Base-by-base conservation (phyloP, 1,284 basidiomycete species). In the Tilletia horrida region DNA sequence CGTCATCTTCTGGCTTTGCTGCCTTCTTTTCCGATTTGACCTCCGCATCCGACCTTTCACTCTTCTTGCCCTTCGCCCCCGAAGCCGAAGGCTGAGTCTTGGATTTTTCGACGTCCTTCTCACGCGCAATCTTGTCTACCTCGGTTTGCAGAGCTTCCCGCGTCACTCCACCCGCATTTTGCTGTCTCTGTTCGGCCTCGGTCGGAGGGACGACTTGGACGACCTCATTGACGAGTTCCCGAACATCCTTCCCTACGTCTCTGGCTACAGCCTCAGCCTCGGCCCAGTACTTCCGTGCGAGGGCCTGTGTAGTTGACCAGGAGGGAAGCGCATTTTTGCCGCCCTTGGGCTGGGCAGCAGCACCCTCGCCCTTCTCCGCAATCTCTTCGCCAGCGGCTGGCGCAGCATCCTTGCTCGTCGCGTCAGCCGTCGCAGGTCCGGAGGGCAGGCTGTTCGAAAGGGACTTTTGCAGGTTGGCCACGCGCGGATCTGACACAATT, bases 231-330 rank as follows among this genome's bases (percentile, higher is more conserved):
- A 75, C 71, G 29, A 78, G 67, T 4, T 71, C 72, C 21, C 67
- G 70, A 73, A 78, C 75, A 29, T 78, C 76, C 45, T 71, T 73
- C 42, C 74, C 73, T 16, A 75, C 67, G 62, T 78, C 75, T 27
- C 66, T 65, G 11, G 75, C 75, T 63, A 72, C 73, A 52, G 64
- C 73, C 52, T 78, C 71, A 14, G 69, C 71, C 8, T 71, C 75
- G 23, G 70, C 69, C 62, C 71, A 63, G 44, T 78, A 78, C n/a
- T 67, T 66, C 14, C 66, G 69, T 1, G 76, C 76, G 35, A 78
- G 52, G 45, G 69, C 70, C 62, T 78, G 75, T 16, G 74, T 59
- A 13, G 55, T 29, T 59, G 55, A 31, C 55, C 55, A 59, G 0
- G 55, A 29, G 27, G 43, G 55, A 8, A 59, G 55, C 9, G 55